Evolutionary conservation across 441 rosid genomes (phyloP).

Genomic region (Erodium trifolium): DNA sequence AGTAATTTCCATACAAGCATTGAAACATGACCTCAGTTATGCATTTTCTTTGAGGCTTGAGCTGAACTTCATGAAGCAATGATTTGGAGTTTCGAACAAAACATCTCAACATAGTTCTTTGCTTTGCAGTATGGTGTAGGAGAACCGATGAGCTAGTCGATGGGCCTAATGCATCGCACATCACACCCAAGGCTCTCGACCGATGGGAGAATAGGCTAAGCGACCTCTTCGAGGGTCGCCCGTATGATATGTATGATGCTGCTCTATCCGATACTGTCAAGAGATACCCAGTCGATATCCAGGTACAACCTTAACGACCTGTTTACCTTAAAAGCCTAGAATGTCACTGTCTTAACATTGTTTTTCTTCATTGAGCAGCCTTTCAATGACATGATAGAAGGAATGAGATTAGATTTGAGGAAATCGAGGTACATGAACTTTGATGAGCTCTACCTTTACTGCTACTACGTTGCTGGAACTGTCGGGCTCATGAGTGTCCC

Average conservation of each 20-base stretch:
- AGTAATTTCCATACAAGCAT: not conserved
- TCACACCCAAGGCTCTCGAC: slow-evolving; percentile 41
- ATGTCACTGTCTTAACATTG: too few species aligned
- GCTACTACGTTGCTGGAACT: slow-evolving; percentile 52
- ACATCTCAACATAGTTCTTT: too few species aligned
- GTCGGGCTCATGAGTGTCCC: slow-evolving; percentile 52
- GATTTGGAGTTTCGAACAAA: too few species aligned
- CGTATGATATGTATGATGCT: slow-evolving; percentile 40
- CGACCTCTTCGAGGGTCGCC: slow-evolving; percentile 34
- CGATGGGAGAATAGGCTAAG: slow-evolving; percentile 35
- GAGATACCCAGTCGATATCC: slow-evolving; percentile 38
- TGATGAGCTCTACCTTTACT: slow-evolving; percentile 47
- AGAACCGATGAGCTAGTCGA: slow-evolving; percentile 50
- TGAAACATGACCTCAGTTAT: not conserved
- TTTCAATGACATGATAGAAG: slow-evolving; percentile 47
- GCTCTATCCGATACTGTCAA: slow-evolving; percentile 38
- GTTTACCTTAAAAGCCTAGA: too few species aligned
- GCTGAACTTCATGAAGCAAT: too few species aligned
- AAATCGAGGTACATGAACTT: slow-evolving; percentile 37
- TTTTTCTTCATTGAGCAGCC: slow-evolving; percentile 24
- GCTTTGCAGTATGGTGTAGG: slow-evolving; percentile 39
- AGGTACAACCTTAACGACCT: slow-evolving; percentile 20
- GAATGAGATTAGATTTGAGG: slow-evolving; percentile 40
- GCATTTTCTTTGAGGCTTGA: too few species aligned
- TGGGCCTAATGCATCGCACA: slow-evolving; percentile 41